Evolutionary conservation across 2,329 filamentous ascomycete genomes (phyloP), one percentile per base, ranked within the genome.

Genomic region (Hypoxylon sp.): DNA sequence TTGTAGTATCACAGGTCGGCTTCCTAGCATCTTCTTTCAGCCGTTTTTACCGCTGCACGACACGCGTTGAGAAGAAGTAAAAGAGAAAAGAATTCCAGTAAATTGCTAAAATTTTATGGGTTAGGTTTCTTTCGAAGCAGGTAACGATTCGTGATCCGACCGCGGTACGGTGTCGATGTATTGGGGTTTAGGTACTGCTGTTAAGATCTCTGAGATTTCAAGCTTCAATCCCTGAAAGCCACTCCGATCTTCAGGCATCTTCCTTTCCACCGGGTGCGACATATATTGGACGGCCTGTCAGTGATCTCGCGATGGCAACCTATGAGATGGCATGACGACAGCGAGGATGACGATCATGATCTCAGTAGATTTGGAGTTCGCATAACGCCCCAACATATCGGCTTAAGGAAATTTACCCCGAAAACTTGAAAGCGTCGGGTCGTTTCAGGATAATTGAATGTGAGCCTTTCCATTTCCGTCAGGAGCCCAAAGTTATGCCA

Each of bases 1-100:
- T 34, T 2, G 67, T 64, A 27, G 56, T 25, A 69, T 69, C 48
- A 41, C 29, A 59, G 50, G 46, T 51, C 59, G 66, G 34, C 9
- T 46, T n/a, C 25, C 37, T 32, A 6, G 54, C 39, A 45, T 21
- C 32, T 53, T n/a, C 25, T 45, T 61, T 27, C 39, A 56, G n/a
- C 39, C 25, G 34, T 51, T 53, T n/a, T 58, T 59, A 29, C 52
- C 59, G 43, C 48, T 61, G 60, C 63, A 30, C 25, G 45, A 57
- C 46, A 12, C 47, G 46, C 27, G 39, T 48, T 11, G 30, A 14
- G 12, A 11, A 34, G 9, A 12, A 34, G 8, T 5, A 32, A 12
- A 32, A 34, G 41, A 25, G 12, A 12, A 11, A 12, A 45, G 43
- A 19, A 41, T 8, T 34, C 47, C 54, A 39, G 41, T 51, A 11